Conservation (phyloP, 805 yeast species). For the Isabelozyma gotoi region DNA sequence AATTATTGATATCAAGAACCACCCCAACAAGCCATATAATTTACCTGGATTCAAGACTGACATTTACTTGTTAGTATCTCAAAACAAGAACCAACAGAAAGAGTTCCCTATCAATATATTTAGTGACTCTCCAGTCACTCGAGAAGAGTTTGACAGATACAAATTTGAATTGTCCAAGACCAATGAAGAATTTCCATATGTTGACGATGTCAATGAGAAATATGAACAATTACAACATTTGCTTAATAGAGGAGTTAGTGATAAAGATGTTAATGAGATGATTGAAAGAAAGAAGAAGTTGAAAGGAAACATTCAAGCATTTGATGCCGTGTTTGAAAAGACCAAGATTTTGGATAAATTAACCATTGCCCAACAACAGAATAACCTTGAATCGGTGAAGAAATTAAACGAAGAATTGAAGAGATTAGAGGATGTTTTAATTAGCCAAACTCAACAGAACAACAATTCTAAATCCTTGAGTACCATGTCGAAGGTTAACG, state of each 20-base stretch:
- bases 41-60: constrained; percentile 45
- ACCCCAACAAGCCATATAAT: constrained; percentile 41
- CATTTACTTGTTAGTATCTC: constrained; percentile 69
- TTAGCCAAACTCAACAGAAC: constrained; percentile 34
- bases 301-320: constrained; percentile 42
- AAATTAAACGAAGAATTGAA: constrained; percentile 34
- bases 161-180: constrained; percentile 58
- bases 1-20: constrained; percentile 60
- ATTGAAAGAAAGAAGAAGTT: constrained; percentile 69
- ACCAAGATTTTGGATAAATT: constrained; percentile 71
- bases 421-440: constrained; percentile 48
- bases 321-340: constrained; percentile 72
- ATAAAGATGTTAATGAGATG: constrained; percentile 74
- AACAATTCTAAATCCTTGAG: constrained; percentile 39
- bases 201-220: constrained; percentile 64
- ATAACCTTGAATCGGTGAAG: constrained; percentile 32
- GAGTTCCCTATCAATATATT: constrained; percentile 75
- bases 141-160: constrained; percentile 75
- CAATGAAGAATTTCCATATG: constrained; percentile 56
- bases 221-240: constrained; percentile 60
- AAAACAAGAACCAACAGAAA: constrained; percentile 71
- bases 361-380: constrained; percentile 67
- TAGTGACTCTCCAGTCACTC: constrained; percentile 72
- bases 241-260: constrained; percentile 64
- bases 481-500: constrained; percentile 70